A percentile compares a stretch with the other conserved stretches of the same genome.
phyloP scores from a whole-genome alignment of 257 asterid genomes.

The Solanum commersonii region DNA sequence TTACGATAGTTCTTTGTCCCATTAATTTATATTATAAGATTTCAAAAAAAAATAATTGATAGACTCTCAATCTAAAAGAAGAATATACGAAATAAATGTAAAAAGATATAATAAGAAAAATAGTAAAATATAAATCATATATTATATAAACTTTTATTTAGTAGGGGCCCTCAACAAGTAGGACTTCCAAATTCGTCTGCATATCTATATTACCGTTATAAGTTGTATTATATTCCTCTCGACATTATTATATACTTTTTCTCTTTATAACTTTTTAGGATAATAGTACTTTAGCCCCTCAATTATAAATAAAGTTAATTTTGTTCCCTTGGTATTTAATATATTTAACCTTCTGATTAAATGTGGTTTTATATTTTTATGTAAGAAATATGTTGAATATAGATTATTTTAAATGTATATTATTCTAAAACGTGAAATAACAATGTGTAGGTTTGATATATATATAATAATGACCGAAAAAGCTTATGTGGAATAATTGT shows the following conservation, averaged over 20 bases:
- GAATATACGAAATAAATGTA: not conserved
- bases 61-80: fast-evolving
- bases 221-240: not conserved
- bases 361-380: not conserved
- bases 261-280: not conserved
- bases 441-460: not conserved
- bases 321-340: not conserved
- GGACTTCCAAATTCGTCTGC: constrained; percentile 23
- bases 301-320: not conserved
- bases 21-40: too few relatives aligned
- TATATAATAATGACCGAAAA: not conserved
- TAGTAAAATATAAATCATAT: not conserved
- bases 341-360: not conserved
- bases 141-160: too few relatives aligned
- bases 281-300: not conserved
- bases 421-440: not conserved
- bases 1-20: too few relatives aligned
- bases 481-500: not conserved
- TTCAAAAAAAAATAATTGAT: too few relatives aligned
- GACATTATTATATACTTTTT: not conserved
- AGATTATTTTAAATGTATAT: not conserved
- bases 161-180: constrained; percentile 3
- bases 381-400: not conserved
- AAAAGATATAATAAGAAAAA: not conserved
- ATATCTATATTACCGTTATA: constrained; percentile 70